phyloP scores from a whole-genome alignment of 2,329 filamentous ascomycete genomes.

The Fusarium chlamydosporum region DNA sequence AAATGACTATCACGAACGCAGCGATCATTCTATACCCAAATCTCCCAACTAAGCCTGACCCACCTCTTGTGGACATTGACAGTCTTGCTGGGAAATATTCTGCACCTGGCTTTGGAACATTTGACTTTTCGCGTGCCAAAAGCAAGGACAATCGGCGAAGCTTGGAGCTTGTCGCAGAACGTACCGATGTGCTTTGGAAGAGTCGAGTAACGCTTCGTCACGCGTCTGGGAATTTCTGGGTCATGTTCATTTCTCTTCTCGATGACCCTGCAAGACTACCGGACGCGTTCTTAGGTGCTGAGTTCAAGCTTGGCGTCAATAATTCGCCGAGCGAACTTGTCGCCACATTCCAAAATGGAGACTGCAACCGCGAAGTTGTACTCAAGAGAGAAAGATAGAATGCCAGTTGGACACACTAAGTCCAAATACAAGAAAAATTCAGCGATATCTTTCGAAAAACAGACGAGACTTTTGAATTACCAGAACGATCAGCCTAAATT shows the following conservation, averaged over 20 bases:
- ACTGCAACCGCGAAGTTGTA: background rate
- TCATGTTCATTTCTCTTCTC: conserved; percentile 27
- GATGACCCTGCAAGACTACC: background rate
- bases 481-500: fast-evolving
- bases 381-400: background rate
- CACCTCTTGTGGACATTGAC: background rate
- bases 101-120: conserved; percentile 58
- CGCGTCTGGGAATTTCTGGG: conserved; percentile 51
- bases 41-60: background rate
- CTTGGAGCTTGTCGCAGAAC: conserved; percentile 46
- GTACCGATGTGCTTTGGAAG: conserved; percentile 46
- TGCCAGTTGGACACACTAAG: no score
- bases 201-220: conserved; percentile 47
- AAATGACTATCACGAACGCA: background rate
- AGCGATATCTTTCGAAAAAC: background rate
- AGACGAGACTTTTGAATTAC: background rate
- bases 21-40: background rate
- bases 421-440: background rate
- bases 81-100: conserved; percentile 59
- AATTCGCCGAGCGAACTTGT: background rate
- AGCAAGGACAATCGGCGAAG: conserved; percentile 26
- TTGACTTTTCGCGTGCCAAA: conserved; percentile 35
- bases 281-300: background rate
- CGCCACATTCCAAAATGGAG: background rate
- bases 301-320: background rate